Base-by-base conservation (phyloP, 805 yeast genomes). In the Ogataea thermomethanolica region DNA sequence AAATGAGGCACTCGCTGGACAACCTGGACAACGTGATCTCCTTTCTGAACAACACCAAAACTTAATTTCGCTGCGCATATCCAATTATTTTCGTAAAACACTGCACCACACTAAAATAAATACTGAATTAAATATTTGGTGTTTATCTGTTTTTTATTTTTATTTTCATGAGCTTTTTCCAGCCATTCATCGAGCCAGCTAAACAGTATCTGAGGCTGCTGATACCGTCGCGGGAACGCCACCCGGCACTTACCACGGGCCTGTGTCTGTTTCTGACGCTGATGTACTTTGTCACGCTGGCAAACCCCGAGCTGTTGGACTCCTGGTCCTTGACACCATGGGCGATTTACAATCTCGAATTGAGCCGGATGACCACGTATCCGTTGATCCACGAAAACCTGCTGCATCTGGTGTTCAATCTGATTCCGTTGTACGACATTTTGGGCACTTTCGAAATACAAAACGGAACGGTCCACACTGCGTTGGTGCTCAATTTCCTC, bases 391-490 rank as follows among this genome's bases (percentile, higher is more conserved):
- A 88, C 60, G 53, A 66, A n/a, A 71, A 74, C 15, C 47, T 76
- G 15, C 45, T 79, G 37, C 95, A 87, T 57, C 64, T 88, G 57
- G 33, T 74, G 4, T 62, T 83, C 51, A 87, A 86, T 52, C 42
- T 76, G 7, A 44, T 77, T 27, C 73, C 82, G 1, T 56, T 88
- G 32, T 66, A 74, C 43, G 73, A 82, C 0, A 78, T 84, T 14
- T 59, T 87, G 52, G 67, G 81, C 9, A 67, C 70, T 37, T 88
- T 81, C 60, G 96, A 88, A 66, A 65, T 71, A 41, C 58, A 63
- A 15, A 82, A 86, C 54, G 97, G 96, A 5, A 87, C 97, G 0
- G 83, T 88, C 3, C 78, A 86, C 60, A 84, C 95, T 4, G 96
- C 95, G 4, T 69, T 89, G 33, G 80, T 88, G 11, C 66, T 89